Conservation (phyloP, 371 early-diverging fungal species). For the Actinomucor elegans region DNA sequence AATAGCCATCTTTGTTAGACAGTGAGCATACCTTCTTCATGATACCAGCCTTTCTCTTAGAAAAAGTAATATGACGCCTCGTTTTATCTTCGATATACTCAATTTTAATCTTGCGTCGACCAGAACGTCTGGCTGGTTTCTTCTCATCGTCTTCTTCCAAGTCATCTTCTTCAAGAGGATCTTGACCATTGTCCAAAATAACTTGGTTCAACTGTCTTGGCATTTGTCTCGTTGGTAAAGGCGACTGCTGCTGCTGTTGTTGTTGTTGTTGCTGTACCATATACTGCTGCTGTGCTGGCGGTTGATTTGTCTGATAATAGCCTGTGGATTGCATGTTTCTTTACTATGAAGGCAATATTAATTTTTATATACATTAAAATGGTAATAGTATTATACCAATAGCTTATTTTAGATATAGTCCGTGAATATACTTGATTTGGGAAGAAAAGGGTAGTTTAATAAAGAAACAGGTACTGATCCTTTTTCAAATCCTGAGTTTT, state of each 20-base stretch:
- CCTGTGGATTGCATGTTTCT: slow-evolving; percentile 26
- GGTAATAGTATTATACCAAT: slow-evolving; percentile 6
- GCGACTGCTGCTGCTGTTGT: slow-evolving; percentile 16
- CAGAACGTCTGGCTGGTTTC: slow-evolving; percentile 60
- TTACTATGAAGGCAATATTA: background rate
- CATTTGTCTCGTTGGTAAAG: slow-evolving; percentile 7
- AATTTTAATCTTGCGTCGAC: slow-evolving; percentile 91
- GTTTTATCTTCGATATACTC: slow-evolving; percentile 93
- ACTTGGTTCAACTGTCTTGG: slow-evolving; percentile 9
- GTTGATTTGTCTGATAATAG: slow-evolving; percentile 13
- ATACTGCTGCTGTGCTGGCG: slow-evolving; percentile 10
- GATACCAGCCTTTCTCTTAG: slow-evolving; percentile 96
- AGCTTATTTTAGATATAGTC: slow-evolving; percentile 7
- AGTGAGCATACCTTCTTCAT: slow-evolving; percentile 90
- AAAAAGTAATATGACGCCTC: slow-evolving; percentile 93
- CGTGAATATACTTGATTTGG: slow-evolving; percentile 12
- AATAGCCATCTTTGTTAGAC: background rate
- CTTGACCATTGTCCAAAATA: slow-evolving; percentile 21
- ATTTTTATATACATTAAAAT: slow-evolving; percentile 2
- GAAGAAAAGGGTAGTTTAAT: slow-evolving; percentile 1
- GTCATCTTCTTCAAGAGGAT: slow-evolving; percentile 8
- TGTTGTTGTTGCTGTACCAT: slow-evolving; percentile 21
- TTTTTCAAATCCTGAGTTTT: too few species aligned
- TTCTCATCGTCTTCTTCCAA: slow-evolving; percentile 36
- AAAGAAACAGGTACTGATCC: too few species aligned